Percentiles rank a stretch among this genome's conserved stretches.
Conservation (phyloP, 2,329 filamentous ascomycete species). For the Trichoderma atrobrunneum region DNA sequence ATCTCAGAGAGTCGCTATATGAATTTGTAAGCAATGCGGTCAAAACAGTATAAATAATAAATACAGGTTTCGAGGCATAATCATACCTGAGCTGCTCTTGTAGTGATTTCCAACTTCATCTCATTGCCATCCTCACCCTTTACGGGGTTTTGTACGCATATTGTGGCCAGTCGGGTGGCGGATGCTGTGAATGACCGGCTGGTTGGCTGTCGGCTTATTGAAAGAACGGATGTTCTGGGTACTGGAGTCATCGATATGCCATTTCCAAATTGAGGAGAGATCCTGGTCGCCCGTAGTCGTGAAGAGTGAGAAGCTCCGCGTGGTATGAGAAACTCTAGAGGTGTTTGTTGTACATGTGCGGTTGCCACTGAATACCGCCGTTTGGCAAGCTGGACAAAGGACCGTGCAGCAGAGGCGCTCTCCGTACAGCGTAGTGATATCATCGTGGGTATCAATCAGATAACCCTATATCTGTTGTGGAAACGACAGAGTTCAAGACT, state of each 20-base stretch:
- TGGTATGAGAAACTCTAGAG: constrained; percentile 43
- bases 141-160: constrained; percentile 65
- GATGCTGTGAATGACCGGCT: constrained; percentile 40
- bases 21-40: neutral
- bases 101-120: constrained; percentile 79
- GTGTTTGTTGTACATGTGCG: constrained; percentile 25
- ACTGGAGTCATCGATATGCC: neutral
- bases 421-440: constrained; percentile 38
- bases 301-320: constrained; percentile 24
- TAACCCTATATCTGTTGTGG: constrained; percentile 17
- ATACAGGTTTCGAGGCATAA: neutral
- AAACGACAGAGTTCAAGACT: neutral
- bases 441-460: constrained; percentile 29
- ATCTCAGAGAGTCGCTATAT: constrained; percentile 70
- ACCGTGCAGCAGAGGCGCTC: constrained; percentile 37
- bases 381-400: constrained; percentile 43
- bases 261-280: neutral
- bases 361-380: constrained; percentile 32
- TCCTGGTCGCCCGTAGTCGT: neutral
- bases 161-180: constrained; percentile 40
- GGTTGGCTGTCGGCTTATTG: neutral
- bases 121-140: constrained; percentile 80
- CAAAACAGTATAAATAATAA: neutral
- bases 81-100: constrained; percentile 72
- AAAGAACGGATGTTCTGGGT: neutral